phyloP scores from a whole-genome alignment of 164 flowering plant species.

The Akebia trifoliata region DNA sequence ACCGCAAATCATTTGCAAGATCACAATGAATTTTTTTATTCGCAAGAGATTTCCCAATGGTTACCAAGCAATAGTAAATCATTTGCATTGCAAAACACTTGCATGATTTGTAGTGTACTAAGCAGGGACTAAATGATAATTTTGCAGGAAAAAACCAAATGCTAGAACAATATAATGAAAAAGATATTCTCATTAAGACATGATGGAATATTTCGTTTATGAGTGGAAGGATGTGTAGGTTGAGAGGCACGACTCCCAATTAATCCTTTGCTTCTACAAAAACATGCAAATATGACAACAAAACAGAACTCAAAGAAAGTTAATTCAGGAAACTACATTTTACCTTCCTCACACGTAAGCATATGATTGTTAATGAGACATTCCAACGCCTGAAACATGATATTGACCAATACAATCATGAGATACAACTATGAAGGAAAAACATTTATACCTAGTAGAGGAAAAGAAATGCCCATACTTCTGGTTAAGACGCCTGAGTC shows the following conservation, averaged over 20 bases:
- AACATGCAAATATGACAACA: conserved; percentile 2
- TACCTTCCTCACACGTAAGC: conserved; percentile 95
- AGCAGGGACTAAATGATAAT: not conserved
- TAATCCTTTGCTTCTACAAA: not conserved
- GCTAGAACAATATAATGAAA: not conserved
- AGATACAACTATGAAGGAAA: not conserved
- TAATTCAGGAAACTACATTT: not conserved
- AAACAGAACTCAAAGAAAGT: not conserved
- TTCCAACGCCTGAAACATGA: conserved; percentile 86
- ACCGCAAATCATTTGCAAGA: no score
- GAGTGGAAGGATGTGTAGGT: not conserved
- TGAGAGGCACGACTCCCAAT: not conserved
- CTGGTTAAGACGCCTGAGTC: not conserved
- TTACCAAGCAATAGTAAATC: no score
- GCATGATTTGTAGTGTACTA: no score
- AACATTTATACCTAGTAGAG: not conserved
- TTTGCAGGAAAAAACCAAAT: not conserved
- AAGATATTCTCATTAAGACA: not conserved
- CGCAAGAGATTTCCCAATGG: no score
- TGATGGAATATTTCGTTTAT: not conserved
- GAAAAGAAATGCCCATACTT: not conserved
- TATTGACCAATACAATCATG: conserved; percentile 1
- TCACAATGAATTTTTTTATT: no score
- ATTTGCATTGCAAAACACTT: no score
- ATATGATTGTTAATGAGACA: conserved; percentile 87